phyloP scores from a whole-genome alignment of 192 early-diverging fungal species.

The Entomortierella beljakovae region DNA sequence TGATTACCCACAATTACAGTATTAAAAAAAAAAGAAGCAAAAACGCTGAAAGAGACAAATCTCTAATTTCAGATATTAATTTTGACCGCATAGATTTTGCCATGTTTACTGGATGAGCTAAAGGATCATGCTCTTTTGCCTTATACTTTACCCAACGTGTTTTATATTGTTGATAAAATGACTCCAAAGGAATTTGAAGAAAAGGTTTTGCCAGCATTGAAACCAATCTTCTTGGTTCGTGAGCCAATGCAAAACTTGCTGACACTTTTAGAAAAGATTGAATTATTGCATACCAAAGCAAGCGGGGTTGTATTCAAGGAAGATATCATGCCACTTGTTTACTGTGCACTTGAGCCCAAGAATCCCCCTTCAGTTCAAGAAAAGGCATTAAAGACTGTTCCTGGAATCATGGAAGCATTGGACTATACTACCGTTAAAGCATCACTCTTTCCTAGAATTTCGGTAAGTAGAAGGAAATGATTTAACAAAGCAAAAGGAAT shows the following conservation, averaged over 20 bases:
- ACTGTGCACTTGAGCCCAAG: slow-evolving; percentile 69
- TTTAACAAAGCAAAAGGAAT: not conserved
- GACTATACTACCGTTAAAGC: slow-evolving; percentile 73
- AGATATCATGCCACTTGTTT: slow-evolving; percentile 82
- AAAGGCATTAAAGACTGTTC: slow-evolving; percentile 73
- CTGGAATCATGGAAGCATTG: slow-evolving; percentile 63
- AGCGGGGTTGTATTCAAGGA: slow-evolving; percentile 71
- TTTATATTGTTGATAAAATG: slow-evolving; percentile 74
- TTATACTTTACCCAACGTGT: slow-evolving; percentile 81
- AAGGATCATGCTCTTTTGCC: slow-evolving; percentile 81
- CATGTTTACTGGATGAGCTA: slow-evolving; percentile 74
- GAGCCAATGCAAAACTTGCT: slow-evolving; percentile 77
- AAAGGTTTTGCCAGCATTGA: slow-evolving; percentile 70
- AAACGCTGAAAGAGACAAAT: too few species aligned
- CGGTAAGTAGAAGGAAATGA: slow-evolving; percentile 46
- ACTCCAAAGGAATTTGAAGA: slow-evolving; percentile 69
- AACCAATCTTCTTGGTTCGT: slow-evolving; percentile 67
- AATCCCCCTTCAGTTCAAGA: slow-evolving; percentile 69
- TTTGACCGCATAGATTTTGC: slow-evolving; percentile 67
- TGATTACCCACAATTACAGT: not conserved
- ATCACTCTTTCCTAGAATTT: slow-evolving; percentile 77
- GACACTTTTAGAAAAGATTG: slow-evolving; percentile 73
- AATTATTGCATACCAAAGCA: slow-evolving; percentile 74
- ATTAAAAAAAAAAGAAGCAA: not conserved
- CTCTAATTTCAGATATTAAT: not conserved